Conservation (phyloP, 306 rosid genomes). For the Hippophae rhamnoides region DNA sequence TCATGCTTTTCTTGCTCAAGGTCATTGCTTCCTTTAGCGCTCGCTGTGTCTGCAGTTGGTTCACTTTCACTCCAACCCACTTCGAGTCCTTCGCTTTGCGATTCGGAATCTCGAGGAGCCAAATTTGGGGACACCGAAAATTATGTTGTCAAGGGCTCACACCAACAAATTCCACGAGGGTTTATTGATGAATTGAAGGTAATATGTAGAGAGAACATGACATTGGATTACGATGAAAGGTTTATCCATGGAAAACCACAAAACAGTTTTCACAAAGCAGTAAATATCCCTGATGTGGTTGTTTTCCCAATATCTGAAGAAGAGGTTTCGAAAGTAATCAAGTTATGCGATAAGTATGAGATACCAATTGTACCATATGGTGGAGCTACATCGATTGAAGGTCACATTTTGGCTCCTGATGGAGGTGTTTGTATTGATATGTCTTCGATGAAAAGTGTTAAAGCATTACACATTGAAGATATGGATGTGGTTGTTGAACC, state of each 20-base stretch:
- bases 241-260: conserved; percentile 84
- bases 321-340: conserved; percentile 70
- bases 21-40: conserved; percentile 52
- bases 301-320: conserved; percentile 85
- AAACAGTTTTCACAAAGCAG: conserved; percentile 83
- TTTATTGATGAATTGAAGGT: conserved; percentile 56
- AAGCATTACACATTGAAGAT: conserved; percentile 77
- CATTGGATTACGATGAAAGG: conserved; percentile 87
- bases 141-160: conserved; percentile 54
- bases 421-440: conserved; percentile 95
- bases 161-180: conserved; percentile 46
- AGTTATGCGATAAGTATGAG: conserved; percentile 56
- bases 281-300: conserved; percentile 82
- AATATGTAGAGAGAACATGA: conserved; percentile 68
- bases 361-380: conserved; percentile 96
- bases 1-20: neutral
- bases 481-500: conserved; percentile 98
- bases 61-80: conserved; percentile 50
- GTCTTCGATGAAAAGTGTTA: conserved; percentile 65
- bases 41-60: conserved; percentile 50
- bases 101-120: conserved; percentile 25
- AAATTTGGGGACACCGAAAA: conserved; percentile 46
- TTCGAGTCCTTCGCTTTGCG: conserved; percentile 40
- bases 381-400: conserved; percentile 96
- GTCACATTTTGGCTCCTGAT: conserved; percentile 78